These are phyloP conservation scores for Pisolithus orientalis DNA, from an alignment of 768 basidiomycete genomes.

Conservation along the genomic window DNA sequence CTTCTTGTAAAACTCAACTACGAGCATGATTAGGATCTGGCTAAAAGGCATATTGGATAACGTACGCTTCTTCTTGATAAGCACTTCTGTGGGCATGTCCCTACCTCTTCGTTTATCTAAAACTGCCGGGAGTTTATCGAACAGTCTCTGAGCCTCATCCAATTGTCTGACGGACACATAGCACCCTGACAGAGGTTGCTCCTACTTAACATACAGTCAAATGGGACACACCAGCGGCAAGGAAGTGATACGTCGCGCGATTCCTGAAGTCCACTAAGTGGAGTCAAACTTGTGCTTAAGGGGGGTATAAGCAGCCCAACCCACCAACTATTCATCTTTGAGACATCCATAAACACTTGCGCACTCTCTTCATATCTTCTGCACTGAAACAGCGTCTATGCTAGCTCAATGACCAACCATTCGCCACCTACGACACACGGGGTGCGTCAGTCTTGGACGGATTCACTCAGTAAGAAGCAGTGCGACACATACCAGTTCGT, in stretches of 20 bases:
- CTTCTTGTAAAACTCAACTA: constrained; percentile 70
- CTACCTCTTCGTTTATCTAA: constrained; percentile 56
- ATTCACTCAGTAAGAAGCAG: not conserved
- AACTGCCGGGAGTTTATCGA: constrained; percentile 56
- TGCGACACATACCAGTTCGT: constrained; percentile 46
- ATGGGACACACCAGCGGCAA: constrained; percentile 50
- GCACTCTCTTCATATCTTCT: constrained; percentile 63
- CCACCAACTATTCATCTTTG: constrained; percentile 65
- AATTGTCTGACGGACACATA: constrained; percentile 50
- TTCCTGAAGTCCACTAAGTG: constrained; percentile 40
- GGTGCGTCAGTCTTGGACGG: constrained; percentile 4
- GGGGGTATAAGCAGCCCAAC: constrained; percentile 9
- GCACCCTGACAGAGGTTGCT: constrained; percentile 40
- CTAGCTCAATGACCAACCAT: constrained; percentile 70
- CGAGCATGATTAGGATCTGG: not conserved
- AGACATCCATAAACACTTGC: constrained; percentile 57
- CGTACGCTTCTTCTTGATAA: constrained; percentile 72
- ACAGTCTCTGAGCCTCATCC: constrained; percentile 50
- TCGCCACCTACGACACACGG: not conserved
- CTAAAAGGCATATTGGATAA: constrained; percentile 3
- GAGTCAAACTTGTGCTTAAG: not conserved
- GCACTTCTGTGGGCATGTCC: constrained; percentile 68
- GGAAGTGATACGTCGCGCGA: constrained; percentile 73
- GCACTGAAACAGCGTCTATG: constrained; percentile 65
- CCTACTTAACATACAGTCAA: not conserved